A percentile compares a stretch with the other conserved stretches of the same genome.
These are phyloP conservation scores for Pichia sp. DNA, from an alignment of 1,139 yeast genomes.

Conservation along the genomic window DNA sequence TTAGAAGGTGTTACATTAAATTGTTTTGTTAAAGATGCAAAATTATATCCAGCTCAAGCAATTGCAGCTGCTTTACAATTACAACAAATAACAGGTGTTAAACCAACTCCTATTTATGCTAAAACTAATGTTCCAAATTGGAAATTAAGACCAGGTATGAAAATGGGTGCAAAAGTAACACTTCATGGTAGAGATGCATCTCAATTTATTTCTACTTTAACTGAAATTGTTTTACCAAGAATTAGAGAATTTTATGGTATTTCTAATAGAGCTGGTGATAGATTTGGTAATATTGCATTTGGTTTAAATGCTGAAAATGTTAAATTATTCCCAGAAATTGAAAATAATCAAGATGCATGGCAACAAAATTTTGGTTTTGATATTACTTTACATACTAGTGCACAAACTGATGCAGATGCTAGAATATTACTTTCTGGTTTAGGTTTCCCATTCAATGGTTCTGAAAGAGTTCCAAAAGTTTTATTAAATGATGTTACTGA, in stretches of 20 bases:
- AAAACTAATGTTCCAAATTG: slow-evolving; percentile 79
- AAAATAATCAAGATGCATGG: slow-evolving; percentile 85
- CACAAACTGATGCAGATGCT: slow-evolving; percentile 91
- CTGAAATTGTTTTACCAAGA: slow-evolving; percentile 91
- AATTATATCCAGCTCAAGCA: slow-evolving; percentile 65
- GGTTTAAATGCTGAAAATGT: slow-evolving; percentile 78
- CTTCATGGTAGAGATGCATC: slow-evolving; percentile 77
- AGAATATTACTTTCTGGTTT: slow-evolving; percentile 74
- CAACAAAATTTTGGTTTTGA: slow-evolving; percentile 84
- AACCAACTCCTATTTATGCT: slow-evolving; percentile 69
- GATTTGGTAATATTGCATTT: slow-evolving; percentile 77
- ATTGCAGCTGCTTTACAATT: slow-evolving; percentile 75
- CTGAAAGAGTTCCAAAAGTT: slow-evolving; percentile 35
- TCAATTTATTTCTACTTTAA: slow-evolving; percentile 78
- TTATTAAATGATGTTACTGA: slow-evolving; percentile 17
- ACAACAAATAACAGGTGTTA: slow-evolving; percentile 89
- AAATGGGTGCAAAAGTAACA: slow-evolving; percentile 85
- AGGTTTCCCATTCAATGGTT: slow-evolving; percentile 72
- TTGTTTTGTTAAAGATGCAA: slow-evolving; percentile 72
- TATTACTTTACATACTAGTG: slow-evolving; percentile 78
- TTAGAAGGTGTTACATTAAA: slow-evolving; percentile 62
- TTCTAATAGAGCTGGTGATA: slow-evolving; percentile 71
- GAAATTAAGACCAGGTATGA: slow-evolving; percentile 83
- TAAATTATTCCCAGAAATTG: slow-evolving; percentile 87
- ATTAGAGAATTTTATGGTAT: slow-evolving; percentile 84